phyloP scores from a whole-genome alignment of 345 rosid species.

The Sapria himalayana region DNA sequence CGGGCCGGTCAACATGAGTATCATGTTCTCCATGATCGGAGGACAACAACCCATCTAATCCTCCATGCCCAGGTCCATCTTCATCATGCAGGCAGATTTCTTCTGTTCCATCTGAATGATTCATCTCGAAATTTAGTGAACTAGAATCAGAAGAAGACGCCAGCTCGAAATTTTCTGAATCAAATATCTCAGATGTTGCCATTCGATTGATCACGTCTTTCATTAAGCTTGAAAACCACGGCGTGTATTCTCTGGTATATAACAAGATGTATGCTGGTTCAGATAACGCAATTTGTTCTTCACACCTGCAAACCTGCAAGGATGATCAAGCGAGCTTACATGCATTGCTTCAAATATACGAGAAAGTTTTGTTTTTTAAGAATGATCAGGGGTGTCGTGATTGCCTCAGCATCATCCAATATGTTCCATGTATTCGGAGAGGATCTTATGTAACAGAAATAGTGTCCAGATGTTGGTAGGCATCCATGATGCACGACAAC shows the following conservation, averaged over 20 bases:
- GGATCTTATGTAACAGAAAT: slow-evolving; percentile 42
- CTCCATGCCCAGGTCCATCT: slow-evolving; percentile 7
- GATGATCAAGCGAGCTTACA: slow-evolving; percentile 5
- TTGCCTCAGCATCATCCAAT: slow-evolving; percentile 51
- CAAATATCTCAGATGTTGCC: slow-evolving; percentile 18
- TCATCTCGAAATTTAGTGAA: slow-evolving; percentile 7
- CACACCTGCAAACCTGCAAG: slow-evolving; percentile 35
- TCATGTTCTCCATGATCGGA: too few species aligned
- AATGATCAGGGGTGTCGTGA: not conserved
- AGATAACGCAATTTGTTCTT: slow-evolving; percentile 40
- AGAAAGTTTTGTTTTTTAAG: too few species aligned
- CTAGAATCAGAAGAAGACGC: slow-evolving; percentile 10
- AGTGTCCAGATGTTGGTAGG: slow-evolving; percentile 46
- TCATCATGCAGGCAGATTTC: slow-evolving; percentile 10
- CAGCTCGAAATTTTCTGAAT: slow-evolving; percentile 63
- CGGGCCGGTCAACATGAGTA: too few species aligned
- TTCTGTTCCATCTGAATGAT: slow-evolving; percentile 10
- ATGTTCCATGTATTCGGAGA: slow-evolving; percentile 52
- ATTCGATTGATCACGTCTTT: slow-evolving; percentile 16
- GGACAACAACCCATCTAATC: slow-evolving; percentile 11
- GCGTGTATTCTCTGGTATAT: slow-evolving; percentile 46
- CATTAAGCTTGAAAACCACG: slow-evolving; percentile 46
- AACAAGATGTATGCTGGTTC: slow-evolving; percentile 62
- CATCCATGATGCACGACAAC: slow-evolving; percentile 56
- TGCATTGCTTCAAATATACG: too few species aligned